Base-by-base conservation (phyloP, 345 rosid species). In the Passiflora organensis region DNA sequence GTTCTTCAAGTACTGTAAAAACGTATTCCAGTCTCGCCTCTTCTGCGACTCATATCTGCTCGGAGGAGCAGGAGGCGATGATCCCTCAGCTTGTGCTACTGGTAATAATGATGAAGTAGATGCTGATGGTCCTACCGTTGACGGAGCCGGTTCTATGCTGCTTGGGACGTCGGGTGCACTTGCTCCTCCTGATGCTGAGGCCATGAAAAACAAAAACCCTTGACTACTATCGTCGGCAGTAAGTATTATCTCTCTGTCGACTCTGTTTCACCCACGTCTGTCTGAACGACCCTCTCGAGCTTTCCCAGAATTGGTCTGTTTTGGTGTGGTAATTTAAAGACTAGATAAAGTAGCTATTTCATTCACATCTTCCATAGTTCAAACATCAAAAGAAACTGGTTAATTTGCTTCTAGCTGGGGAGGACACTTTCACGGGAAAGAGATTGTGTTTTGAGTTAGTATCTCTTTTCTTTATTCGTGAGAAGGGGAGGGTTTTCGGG, bases 31-130 rank as follows among this genome's bases (percentile, higher is more conserved):
- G 60, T 69, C 74, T 42, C 74, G 13, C 38, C 74, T 53, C 57
- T 69, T 69, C 19, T 69, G 74, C 2, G 74, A 69, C 61, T 69
- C 74, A 61, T 69, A 69, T 17, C 74, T 47, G 19, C 74, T 69
- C 13, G 45, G 65, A 2, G 64, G 68, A 13, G 56, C 64, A 10
- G 59, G 44, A 1, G 37, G 48, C 1, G 56, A 21, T 10, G 68
- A 36, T 9, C 58, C 63, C 5, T 19, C 58, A 1, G 17, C 21
- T 22, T 48, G 52, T 6, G 32, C 24, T 21, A 17, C 44, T 16
- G 62, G 11, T 10, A 21, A 9, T 3, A 51, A 24, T 6, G 71
- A 19, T 10, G 43, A 39, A 6, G 54, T 4, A 21, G 53, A 24
- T 25, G 53, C 45, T 1, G 43, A 4, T 46, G 20, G 64, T n/a